These are phyloP conservation scores for Pholiota adiposa DNA, from an alignment of 1,284 basidiomycete species.

Conservation along the genomic window DNA sequence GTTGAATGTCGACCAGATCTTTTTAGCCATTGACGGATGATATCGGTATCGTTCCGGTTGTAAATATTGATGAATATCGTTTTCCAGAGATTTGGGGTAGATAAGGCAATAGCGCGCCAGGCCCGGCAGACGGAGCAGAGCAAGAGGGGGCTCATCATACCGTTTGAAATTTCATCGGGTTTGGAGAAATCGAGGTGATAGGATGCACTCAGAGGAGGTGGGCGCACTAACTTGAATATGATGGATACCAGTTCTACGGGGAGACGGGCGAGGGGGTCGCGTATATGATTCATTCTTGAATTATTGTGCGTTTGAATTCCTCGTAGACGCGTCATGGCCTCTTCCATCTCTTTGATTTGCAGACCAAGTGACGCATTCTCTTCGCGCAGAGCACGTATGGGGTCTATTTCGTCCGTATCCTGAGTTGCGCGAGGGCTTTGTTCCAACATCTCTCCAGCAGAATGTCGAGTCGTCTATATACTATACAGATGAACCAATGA, in stretches of 20 bases:
- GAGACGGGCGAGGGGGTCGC: slow-evolving; percentile 1
- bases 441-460: too few species aligned
- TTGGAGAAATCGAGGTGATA: background rate
- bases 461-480: too few species aligned
- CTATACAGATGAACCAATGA: too few species aligned
- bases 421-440: too few species aligned
- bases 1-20: background rate
- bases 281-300: slow-evolving; percentile 2
- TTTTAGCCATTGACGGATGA: background rate
- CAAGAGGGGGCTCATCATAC: background rate
- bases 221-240: slow-evolving; percentile 10
- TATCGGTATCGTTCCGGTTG: background rate
- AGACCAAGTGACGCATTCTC: background rate
- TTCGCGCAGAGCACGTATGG: background rate
- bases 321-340: background rate
- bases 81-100: background rate
- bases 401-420: too few species aligned
- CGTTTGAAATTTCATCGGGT: background rate
- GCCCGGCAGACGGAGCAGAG: slow-evolving; percentile 2
- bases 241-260: slow-evolving; percentile 9
- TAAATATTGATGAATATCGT: background rate
- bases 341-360: background rate
- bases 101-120: slow-evolving; percentile 6
- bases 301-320: background rate
- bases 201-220: background rate